Percentiles rank a stretch among this genome's conserved stretches.
Evolutionary conservation across 352 stramenopile genomes (phyloP).

Genomic region (Globisporangium spinosum): DNA sequence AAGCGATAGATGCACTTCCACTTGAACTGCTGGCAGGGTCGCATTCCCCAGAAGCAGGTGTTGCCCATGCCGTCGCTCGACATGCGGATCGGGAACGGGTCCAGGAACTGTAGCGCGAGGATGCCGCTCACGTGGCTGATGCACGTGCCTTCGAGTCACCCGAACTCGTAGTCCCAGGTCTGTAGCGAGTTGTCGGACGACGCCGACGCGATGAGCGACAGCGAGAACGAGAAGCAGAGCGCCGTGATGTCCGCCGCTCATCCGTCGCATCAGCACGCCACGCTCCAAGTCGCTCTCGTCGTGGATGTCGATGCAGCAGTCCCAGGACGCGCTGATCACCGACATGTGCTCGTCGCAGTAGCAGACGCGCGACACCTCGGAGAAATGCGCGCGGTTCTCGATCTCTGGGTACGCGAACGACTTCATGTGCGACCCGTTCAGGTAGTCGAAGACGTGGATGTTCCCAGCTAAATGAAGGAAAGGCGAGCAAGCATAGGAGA

Average conservation of each 20-base stretch:
- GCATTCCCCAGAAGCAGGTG: constrained; percentile 74
- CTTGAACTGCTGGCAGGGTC: constrained; percentile 52
- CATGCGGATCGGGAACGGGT: constrained; percentile 66
- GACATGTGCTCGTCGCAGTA: constrained; percentile 85
- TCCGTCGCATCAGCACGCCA: constrained; percentile 66
- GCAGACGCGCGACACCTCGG: constrained; percentile 71
- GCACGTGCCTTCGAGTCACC: constrained; percentile 66
- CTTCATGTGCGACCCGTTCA: constrained; percentile 88
- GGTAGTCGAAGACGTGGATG: constrained; percentile 84
- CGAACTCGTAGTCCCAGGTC: constrained; percentile 89
- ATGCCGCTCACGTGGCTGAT: constrained; percentile 71
- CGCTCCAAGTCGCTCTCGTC: constrained; percentile 82
- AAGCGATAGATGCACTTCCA: constrained; percentile 77
- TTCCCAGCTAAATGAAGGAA: constrained; percentile 36
- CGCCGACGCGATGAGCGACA: constrained; percentile 78
- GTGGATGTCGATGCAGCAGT: constrained; percentile 79
- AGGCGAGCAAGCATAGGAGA: background rate
- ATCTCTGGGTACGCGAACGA: constrained; percentile 69
- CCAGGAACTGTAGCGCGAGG: constrained; percentile 61
- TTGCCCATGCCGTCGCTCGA: constrained; percentile 70
- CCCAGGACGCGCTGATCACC: constrained; percentile 83
- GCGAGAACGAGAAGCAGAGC: constrained; percentile 62
- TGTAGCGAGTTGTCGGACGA: constrained; percentile 67
- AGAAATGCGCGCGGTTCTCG: constrained; percentile 59
- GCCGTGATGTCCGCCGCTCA: constrained; percentile 78